These are phyloP conservation scores for Xylaria sp. DNA, from an alignment of 2,329 filamentous ascomycete genomes.

Conservation along the genomic window DNA sequence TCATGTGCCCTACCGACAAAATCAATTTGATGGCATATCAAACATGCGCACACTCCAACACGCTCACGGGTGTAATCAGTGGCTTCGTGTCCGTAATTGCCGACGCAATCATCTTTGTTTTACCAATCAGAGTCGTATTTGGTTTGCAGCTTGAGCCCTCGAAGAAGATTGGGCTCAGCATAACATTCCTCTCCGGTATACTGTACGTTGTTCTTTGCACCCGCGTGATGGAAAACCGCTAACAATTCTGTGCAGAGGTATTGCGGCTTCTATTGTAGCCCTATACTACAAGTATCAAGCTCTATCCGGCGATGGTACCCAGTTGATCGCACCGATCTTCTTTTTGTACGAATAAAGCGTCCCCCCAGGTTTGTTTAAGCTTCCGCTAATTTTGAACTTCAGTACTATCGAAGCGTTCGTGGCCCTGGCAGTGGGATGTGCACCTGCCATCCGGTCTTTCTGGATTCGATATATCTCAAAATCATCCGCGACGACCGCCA, in stretches of 20 bases:
- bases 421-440: slow-evolving; percentile 8
- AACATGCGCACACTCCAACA: slow-evolving; percentile 9
- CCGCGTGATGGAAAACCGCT: neutral
- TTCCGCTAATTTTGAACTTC: neutral
- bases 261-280: slow-evolving; percentile 14
- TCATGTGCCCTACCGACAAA: slow-evolving; percentile 1
- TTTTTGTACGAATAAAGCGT: slow-evolving; percentile 3
- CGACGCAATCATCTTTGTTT: slow-evolving; percentile 19
- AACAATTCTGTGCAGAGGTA: neutral
- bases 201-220: neutral
- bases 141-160: slow-evolving; percentile 12
- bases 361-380: neutral
- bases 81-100: slow-evolving; percentile 13
- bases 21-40: neutral
- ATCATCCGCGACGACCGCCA: neutral
- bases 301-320: slow-evolving; percentile 8
- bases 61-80: slow-evolving; percentile 10
- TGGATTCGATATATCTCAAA: slow-evolving; percentile 16
- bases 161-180: slow-evolving; percentile 24
- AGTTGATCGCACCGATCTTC: slow-evolving; percentile 19
- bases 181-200: slow-evolving; percentile 25
- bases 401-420: slow-evolving; percentile 19
- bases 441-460: slow-evolving; percentile 15
- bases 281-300: slow-evolving; percentile 16
- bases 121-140: slow-evolving; percentile 17